Base-by-base conservation (phyloP, 495 filamentous ascomycete genomes). In the Penicillium maclennaniae region DNA sequence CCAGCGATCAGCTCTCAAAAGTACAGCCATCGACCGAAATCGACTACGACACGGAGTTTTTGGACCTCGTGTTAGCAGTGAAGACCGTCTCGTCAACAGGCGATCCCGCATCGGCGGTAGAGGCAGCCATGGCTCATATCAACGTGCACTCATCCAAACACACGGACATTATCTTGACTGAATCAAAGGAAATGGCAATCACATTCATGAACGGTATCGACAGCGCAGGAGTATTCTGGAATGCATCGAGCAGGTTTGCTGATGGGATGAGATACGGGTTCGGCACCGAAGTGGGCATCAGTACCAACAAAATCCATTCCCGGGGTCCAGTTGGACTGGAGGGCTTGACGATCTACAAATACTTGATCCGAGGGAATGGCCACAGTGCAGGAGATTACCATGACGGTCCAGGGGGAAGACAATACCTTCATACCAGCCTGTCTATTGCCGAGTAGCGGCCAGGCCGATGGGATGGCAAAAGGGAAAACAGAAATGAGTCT, bases 261-360 rank as follows among this genome's bases (percentile, higher is more conserved):
- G 93, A 99, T 64, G 93, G 93, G 3, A 96, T 95, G 86, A 80
- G 93, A 26, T 99, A 90, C 69, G 93, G 93, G 3, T 97, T 99
- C 73, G 93, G 93, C 28, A 97, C 93, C 0, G 93, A 99, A 69
- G 93, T 98, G 2, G 93, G 93, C 37, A 96, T 98, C 67, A 95
- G 89, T 70, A 98, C 93, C 41, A 98, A 97, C 72, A 98, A 97
- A 73, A 96, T 98, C 47, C 93, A 98, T 63, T 87, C 89, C 7
- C 78, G 93, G 36, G 93, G 93, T 1, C 93, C 93, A 0, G 93
- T 98, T 12, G 93, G 93, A 15, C 71, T 98, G 41, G 92, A 97
- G 65, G 93, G 93, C 0, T 70, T 98, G 69, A 95, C 89, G 72
- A 96, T 97, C 51, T 96, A 98, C 63, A 95, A 96, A 76, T 98